Base-by-base conservation (phyloP, 805 yeast species). In the Jamesozyma rosinii region DNA sequence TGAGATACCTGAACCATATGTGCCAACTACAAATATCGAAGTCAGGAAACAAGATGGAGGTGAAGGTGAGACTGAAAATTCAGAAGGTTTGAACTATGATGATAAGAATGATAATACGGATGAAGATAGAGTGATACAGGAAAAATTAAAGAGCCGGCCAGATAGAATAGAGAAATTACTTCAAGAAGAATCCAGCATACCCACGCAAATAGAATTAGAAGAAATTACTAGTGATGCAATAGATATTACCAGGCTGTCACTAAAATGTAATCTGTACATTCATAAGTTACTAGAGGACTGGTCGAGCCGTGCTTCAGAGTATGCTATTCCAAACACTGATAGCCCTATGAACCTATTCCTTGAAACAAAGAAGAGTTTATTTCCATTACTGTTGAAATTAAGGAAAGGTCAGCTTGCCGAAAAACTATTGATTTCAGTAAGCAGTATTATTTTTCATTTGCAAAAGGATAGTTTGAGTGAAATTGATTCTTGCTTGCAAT, bases 401-500 rank as follows among this genome's bases (percentile, higher is more conserved):
- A 67, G 86, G 5, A 66, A 70, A 24, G 51, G 58, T 8, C 52
- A 57, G 1, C 48, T 79, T 1, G 57, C 63, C 1, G 22, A 41
- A 1, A 75, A 74, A 31, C 57, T 71, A 54, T 58, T 77, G 35
- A 72, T 72, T 0, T 72, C 83, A 0, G 61, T 87, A 27, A 65
- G 79, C 3, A 80, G 85, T 0, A 73, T 83, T 1, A 51, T 81
- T 8, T 69, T 72, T 49, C 71, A 79, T 52, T 43, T 83, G n/a
- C 95, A 86, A 59, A 54, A 63, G 10, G 38, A 41, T 24, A 36
- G 26, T 9, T 31, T 15, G 10, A 54, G 59, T 14, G 71, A 58
- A 29, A 51, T 44, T 19, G 47, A 47, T 22, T 48, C 41, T 17
- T 53, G 54, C 13, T 75, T 75, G 46, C 85, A 84, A 53, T 69